These are phyloP conservation scores for Solanum stenotomum DNA, from an alignment of 257 asterid species.

Conservation along the genomic window DNA sequence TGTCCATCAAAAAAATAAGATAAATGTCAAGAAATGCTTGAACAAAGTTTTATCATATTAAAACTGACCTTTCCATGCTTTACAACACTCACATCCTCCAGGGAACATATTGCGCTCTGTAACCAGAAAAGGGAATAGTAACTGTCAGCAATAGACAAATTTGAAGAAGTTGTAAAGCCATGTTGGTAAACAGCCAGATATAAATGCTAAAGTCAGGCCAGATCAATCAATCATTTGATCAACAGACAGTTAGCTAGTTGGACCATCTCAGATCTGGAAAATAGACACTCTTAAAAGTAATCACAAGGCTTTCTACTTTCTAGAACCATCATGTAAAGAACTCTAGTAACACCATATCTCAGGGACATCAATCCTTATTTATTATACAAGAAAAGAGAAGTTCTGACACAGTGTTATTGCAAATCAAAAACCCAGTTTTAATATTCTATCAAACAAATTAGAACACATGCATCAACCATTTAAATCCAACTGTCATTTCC, in stretches of 20 bases:
- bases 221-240: not conserved
- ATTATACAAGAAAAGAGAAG: not conserved
- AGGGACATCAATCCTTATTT: not conserved
- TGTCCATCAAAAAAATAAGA: not conserved
- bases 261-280: not conserved
- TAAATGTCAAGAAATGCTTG: not conserved
- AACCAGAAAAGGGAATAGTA: slow-evolving; percentile 21
- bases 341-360: not conserved
- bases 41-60: not conserved
- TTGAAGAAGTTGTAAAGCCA: not conserved
- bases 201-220: not conserved
- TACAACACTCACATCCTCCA: slow-evolving; percentile 54
- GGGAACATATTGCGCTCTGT: slow-evolving; percentile 91
- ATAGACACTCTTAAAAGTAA: not conserved
- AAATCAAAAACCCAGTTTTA: not conserved
- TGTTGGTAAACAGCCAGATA: not conserved
- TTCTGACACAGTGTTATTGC: not conserved
- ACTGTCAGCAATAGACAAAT: not conserved
- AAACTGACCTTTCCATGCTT: slow-evolving; percentile 78
- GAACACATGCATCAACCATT: not conserved
- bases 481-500: not conserved
- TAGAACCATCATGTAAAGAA: not conserved
- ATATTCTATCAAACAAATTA: not conserved
- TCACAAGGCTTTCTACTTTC: not conserved
- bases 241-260: not conserved